Percentiles rank a stretch among this genome's conserved stretches.
Evolutionary conservation across 192 early-diverging fungal species (phyloP).

Genomic region (Podila clonocystis): DNA sequence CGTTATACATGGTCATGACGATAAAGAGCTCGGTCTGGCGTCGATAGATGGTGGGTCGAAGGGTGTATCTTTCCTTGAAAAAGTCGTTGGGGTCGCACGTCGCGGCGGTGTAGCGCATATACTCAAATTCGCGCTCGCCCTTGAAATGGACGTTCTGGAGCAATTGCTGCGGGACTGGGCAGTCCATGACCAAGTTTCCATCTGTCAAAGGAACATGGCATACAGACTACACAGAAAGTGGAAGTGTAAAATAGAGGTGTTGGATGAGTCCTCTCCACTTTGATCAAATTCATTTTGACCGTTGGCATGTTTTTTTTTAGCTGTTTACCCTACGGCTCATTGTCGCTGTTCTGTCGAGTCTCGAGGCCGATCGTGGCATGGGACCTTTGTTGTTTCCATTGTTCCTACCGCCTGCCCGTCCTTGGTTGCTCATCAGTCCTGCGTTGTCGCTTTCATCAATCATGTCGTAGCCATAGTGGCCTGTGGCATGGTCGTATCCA

Average conservation of each 20-base stretch:
- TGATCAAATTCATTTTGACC: background rate
- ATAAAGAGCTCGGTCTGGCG: conserved; percentile 68
- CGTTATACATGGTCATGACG: conserved; percentile 65
- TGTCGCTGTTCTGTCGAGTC: background rate
- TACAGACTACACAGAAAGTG: background rate
- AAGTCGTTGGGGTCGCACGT: conserved; percentile 73
- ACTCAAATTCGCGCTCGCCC: conserved; percentile 67
- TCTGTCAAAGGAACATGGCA: conserved; percentile 58
- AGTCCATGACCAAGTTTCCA: conserved; percentile 72
- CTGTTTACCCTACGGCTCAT: background rate
- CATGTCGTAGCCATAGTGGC: conserved; percentile 27
- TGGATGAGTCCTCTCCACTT: background rate
- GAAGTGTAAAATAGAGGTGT: background rate
- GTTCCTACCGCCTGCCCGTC: background rate
- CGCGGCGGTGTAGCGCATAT: conserved; percentile 74
- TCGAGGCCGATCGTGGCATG: background rate
- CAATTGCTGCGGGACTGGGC: conserved; percentile 63
- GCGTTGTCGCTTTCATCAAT: conserved; percentile 26
- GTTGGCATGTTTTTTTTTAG: background rate
- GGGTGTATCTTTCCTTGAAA: conserved; percentile 55
- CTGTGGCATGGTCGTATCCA: conserved; percentile 10
- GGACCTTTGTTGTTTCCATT: background rate
- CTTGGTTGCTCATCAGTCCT: conserved; percentile 25
- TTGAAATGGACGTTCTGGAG: conserved; percentile 56
- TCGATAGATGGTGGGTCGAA: conserved; percentile 58